These are phyloP conservation scores for Fusarium siculi DNA, from an alignment of 2,329 filamentous ascomycete species.

Conservation along the genomic window DNA sequence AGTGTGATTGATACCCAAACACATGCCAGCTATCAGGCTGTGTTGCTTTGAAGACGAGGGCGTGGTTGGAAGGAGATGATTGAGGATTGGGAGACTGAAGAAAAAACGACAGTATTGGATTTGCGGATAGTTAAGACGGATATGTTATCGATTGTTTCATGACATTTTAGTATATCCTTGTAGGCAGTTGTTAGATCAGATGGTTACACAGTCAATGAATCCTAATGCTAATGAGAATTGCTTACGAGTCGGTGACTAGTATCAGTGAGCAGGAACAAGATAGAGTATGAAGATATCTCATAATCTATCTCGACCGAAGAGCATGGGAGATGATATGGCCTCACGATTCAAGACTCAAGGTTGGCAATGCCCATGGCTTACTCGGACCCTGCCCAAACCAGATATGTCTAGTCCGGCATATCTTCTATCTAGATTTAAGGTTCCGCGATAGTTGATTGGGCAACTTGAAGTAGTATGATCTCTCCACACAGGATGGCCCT, in stretches of 20 bases:
- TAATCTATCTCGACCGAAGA: too few relatives aligned
- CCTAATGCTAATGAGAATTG: constrained; percentile 30
- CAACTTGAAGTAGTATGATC: constrained; percentile 26
- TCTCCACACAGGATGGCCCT: constrained; percentile 1
- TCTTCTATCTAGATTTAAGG: neutral
- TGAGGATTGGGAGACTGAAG: neutral
- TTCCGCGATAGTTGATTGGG: constrained; percentile 36
- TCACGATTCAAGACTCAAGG: neutral
- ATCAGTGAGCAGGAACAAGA: neutral
- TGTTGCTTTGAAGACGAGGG: constrained; percentile 21
- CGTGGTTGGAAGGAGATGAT: neutral
- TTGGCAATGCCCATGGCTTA: too few relatives aligned
- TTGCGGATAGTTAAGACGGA: neutral
- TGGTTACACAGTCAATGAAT: constrained; percentile 27
- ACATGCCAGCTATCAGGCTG: constrained; percentile 37
- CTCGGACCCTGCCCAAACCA: neutral
- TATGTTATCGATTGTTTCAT: neutral
- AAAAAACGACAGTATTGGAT: neutral
- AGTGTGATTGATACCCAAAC: constrained; percentile 45
- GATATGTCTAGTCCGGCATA: neutral
- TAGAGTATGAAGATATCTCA: neutral
- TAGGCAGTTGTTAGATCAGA: neutral
- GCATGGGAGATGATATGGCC: too few relatives aligned
- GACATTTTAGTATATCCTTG: neutral
- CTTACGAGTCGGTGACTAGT: neutral